Conservation (phyloP, 257 asterid species). For the Solanum peruvianum region DNA sequence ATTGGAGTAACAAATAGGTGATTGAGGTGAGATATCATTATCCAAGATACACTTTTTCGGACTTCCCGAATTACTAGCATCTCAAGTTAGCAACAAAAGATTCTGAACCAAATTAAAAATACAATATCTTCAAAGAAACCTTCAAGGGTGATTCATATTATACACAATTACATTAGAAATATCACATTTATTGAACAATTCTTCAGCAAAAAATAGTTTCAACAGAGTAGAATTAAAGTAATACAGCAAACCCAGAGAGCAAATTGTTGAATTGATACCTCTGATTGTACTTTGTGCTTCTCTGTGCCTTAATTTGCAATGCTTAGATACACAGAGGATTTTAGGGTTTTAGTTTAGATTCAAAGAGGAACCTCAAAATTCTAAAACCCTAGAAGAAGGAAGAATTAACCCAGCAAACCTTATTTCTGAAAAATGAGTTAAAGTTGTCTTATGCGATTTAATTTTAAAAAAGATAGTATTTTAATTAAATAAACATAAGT, state of each 20-base stretch:
- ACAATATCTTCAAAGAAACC: neutral
- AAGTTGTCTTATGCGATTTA: too few relatives aligned
- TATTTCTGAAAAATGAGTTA: neutral
- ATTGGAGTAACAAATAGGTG: conserved; percentile 1
- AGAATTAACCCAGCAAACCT: neutral
- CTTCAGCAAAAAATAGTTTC: neutral
- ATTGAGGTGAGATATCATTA: conserved; percentile 27
- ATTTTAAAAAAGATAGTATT: too few relatives aligned
- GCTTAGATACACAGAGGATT: neutral
- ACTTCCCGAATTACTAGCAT: conserved; percentile 24
- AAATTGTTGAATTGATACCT: neutral
- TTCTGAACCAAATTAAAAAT: neutral
- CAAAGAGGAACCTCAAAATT: neutral
- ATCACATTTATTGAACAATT: neutral
- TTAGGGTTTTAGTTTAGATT: neutral
- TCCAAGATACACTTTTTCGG: conserved; percentile 3
- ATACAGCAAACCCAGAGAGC: neutral
- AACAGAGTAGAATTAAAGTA: neutral
- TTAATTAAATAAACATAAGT: too few relatives aligned
- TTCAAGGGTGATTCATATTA: neutral
- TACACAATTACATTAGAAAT: neutral
- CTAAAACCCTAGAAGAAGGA: neutral
- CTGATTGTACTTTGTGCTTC: neutral
- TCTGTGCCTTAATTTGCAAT: neutral
- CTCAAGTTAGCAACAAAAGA: neutral